A percentile compares a stretch with the other conserved stretches of the same genome.
These are phyloP conservation scores for Picochlorum sp. DNA, from an alignment of 139 green algal species.

Conservation along the genomic window DNA sequence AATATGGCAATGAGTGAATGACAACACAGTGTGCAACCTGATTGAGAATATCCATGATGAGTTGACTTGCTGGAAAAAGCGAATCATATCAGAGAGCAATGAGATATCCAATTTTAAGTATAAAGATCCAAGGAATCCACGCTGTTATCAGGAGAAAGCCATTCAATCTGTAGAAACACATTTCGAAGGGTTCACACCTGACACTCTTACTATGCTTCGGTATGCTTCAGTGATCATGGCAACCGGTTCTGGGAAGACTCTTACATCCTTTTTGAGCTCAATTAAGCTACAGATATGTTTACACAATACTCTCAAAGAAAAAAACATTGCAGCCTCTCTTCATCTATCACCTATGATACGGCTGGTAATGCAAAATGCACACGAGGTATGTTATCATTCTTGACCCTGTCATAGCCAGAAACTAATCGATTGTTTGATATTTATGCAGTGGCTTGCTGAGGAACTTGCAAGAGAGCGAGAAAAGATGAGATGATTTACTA, in stretches of 20 bases:
- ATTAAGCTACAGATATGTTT: neutral
- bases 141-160: neutral
- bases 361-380: slow-evolving; percentile 2
- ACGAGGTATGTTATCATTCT: neutral
- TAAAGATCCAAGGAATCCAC: neutral
- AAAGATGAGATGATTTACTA: neutral
- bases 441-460: slow-evolving; percentile 6
- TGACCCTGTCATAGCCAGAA: neutral
- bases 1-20: neutral
- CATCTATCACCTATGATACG: slow-evolving; percentile 6
- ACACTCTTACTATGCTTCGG: neutral
- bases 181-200: neutral
- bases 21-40: neutral
- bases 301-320: too few relatives aligned
- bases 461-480: neutral
- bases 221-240: slow-evolving; percentile 5
- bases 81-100: too few relatives aligned
- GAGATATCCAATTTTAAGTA: neutral
- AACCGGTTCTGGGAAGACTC: neutral
- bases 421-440: neutral
- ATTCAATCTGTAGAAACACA: neutral
- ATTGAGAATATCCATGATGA: neutral
- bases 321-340: slow-evolving; percentile 1
- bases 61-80: neutral
- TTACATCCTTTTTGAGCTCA: neutral